Evolutionary conservation across 106 monocot genomes (phyloP).

Genomic region (Platanthera zijinensis): DNA sequence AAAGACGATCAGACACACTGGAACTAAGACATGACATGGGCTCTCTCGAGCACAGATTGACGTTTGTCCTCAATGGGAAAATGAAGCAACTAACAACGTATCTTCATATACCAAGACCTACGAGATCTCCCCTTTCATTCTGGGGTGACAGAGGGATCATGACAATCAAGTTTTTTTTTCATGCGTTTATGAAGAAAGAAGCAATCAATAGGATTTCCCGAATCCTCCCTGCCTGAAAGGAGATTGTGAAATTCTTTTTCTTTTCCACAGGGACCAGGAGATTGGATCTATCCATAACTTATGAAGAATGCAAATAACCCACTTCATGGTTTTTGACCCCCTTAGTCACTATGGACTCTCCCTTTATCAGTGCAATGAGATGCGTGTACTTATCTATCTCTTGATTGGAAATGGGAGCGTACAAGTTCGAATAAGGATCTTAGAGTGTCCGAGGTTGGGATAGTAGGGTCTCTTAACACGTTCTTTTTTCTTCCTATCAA

Average conservation of each 20-base stretch:
- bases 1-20: too few species aligned
- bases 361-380: too few species aligned
- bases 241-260: not conserved
- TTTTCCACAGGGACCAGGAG: not conserved
- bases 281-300: not conserved
- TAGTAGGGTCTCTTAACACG: not conserved
- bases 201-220: not conserved
- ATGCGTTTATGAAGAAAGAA: not conserved
- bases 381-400: not conserved
- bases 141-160: too few species aligned
- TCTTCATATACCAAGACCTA: conserved; percentile 4
- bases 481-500: not conserved
- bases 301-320: not conserved
- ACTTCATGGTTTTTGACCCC: too few species aligned
- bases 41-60: conserved; percentile 7
- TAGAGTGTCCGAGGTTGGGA: not conserved
- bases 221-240: not conserved
- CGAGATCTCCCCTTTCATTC: not conserved
- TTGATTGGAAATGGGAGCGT: not conserved
- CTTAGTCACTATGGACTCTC: too few species aligned
- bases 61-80: not conserved
- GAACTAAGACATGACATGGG: too few species aligned
- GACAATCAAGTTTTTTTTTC: too few species aligned
- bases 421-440: too few species aligned
- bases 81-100: conserved; percentile 6